phyloP scores from a whole-genome alignment of 352 stramenopile genomes.

The Pythium rishiriense region DNA sequence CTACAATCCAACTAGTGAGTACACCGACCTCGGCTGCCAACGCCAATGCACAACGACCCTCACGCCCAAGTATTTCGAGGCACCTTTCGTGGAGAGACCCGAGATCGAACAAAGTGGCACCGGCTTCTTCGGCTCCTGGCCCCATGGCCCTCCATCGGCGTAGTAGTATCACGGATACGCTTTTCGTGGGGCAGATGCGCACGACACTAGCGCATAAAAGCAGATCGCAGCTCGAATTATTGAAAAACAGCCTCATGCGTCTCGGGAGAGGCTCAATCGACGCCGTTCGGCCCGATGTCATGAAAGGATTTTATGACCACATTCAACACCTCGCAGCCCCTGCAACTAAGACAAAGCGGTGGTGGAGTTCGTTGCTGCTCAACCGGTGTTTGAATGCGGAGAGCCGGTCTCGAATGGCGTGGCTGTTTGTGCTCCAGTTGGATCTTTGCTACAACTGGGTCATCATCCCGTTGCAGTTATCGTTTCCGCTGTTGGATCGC shows the following conservation, averaged over 20 bases:
- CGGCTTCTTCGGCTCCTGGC: background rate
- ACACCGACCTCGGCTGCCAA: background rate
- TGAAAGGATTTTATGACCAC: conserved; percentile 60
- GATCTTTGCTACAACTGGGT: conserved; percentile 60
- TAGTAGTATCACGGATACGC: conserved; percentile 1
- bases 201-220: background rate
- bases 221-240: conserved; percentile 17
- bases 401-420: conserved; percentile 42
- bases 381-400: conserved; percentile 40
- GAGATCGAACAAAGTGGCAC: conserved; percentile 3
- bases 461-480: conserved; percentile 45
- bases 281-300: conserved; percentile 35
- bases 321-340: conserved; percentile 33
- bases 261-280: conserved; percentile 23
- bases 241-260: conserved; percentile 17
- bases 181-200: background rate
- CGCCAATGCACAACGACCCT: background rate
- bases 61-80: conserved; percentile 4
- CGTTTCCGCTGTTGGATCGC: conserved; percentile 40
- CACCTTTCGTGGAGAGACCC: conserved; percentile 14
- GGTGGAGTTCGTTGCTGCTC: conserved; percentile 43
- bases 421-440: conserved; percentile 43
- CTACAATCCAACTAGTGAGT: no score
- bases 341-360: conserved; percentile 14
- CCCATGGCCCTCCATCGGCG: background rate